Conservation (phyloP, 805 yeast genomes). For the Barnettozyma siamensis region DNA sequence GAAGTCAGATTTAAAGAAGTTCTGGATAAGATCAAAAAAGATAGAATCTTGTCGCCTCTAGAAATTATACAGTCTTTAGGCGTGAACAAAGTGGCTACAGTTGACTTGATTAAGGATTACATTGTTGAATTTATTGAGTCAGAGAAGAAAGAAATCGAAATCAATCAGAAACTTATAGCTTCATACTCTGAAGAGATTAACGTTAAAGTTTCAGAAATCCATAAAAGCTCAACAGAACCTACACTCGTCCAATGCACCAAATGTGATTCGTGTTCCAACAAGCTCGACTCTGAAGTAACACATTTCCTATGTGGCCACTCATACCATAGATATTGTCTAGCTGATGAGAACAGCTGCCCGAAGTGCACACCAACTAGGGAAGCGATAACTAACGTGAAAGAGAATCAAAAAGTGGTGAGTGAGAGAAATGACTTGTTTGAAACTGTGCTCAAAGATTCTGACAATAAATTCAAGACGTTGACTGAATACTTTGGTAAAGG, state of each 20-base stretch:
- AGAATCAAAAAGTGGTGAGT: slow-evolving; percentile 55
- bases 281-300: slow-evolving; percentile 70
- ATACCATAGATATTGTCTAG: slow-evolving; percentile 76
- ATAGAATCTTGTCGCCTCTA: slow-evolving; percentile 59
- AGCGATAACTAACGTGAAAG: slow-evolving; percentile 51
- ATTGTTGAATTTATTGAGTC: slow-evolving; percentile 54
- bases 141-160: slow-evolving; percentile 60
- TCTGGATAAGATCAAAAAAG: slow-evolving; percentile 45
- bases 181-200: slow-evolving; percentile 65
- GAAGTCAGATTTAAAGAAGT: slow-evolving; percentile 42
- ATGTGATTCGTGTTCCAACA: slow-evolving; percentile 25
- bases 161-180: slow-evolving; percentile 57
- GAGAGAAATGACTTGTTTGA: slow-evolving; percentile 61
- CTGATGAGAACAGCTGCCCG: slow-evolving; percentile 62
- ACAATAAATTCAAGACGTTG: slow-evolving; percentile 66
- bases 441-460: slow-evolving; percentile 42
- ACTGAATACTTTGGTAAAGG: slow-evolving; percentile 87
- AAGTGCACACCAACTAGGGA: slow-evolving; percentile 69
- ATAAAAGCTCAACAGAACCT: slow-evolving; percentile 34
- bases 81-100: slow-evolving; percentile 53
- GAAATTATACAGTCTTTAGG: slow-evolving; percentile 72
- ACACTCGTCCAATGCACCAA: slow-evolving; percentile 34
- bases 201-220: slow-evolving; percentile 47
- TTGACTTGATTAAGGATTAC: slow-evolving; percentile 68
- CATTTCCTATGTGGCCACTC: slow-evolving; percentile 86